Conservation (phyloP, 352 stramenopile species). For the Phytopythium kandeliae region DNA sequence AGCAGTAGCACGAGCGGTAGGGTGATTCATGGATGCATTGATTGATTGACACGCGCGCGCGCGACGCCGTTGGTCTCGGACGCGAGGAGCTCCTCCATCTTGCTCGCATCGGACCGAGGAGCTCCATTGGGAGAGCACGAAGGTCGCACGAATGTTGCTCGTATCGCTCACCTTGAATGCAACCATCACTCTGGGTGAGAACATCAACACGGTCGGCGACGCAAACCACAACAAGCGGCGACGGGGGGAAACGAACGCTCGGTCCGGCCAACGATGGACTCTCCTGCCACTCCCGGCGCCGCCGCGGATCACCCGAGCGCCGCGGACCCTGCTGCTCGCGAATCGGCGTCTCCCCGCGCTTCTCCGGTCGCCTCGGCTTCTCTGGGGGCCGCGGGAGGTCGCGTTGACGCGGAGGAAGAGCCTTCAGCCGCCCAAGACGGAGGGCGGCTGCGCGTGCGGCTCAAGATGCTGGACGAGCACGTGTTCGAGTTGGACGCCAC, state of each 20-base stretch:
- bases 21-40: too few species aligned
- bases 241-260: constrained; percentile 1
- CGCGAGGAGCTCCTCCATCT: too few species aligned
- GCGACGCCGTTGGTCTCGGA: too few species aligned
- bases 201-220: neutral
- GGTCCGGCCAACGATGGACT: neutral
- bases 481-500: constrained; percentile 57
- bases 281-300: neutral
- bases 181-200: too few species aligned
- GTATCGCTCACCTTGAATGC: too few species aligned
- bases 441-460: constrained; percentile 30
- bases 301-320: neutral
- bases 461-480: constrained; percentile 79
- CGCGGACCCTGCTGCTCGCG: neutral
- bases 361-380: neutral
- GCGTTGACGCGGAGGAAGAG: neutral
- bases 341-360: neutral
- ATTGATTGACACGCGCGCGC: too few species aligned
- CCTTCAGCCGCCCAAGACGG: neutral
- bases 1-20: too few species aligned
- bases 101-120: too few species aligned
- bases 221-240: neutral
- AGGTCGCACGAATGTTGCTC: too few species aligned
- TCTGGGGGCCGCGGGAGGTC: neutral
- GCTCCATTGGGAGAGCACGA: too few species aligned